Evolutionary conservation across 2,329 filamentous ascomycete genomes (phyloP).

Genomic region (Hortaea werneckii): DNA sequence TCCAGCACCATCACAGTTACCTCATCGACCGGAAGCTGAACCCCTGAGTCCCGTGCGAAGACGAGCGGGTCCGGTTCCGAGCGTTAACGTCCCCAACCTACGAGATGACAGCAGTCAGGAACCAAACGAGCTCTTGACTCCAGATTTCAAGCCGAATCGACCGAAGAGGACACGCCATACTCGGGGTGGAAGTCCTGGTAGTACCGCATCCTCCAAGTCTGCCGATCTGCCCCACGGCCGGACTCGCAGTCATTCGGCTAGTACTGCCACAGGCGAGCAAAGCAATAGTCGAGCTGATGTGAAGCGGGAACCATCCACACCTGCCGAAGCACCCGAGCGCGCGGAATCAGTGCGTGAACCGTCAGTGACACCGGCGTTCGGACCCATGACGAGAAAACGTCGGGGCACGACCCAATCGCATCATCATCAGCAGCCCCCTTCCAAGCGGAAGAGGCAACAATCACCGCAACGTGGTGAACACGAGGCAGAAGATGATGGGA

Average conservation of each 20-base stretch:
- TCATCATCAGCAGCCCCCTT: constrained; percentile 11
- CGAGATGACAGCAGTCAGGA: background rate
- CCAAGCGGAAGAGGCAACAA: constrained; percentile 34
- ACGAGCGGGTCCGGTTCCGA: background rate
- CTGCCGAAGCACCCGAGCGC: constrained; percentile 32
- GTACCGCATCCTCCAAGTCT: constrained; percentile 37
- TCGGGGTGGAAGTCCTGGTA: constrained; percentile 22
- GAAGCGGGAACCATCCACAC: constrained; percentile 39
- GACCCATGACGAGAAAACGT: constrained; percentile 21
- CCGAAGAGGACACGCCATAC: background rate
- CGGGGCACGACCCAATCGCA: constrained; percentile 24
- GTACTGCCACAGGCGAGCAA: constrained; percentile 32
- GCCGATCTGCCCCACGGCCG: constrained; percentile 34
- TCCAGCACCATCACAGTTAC: constrained; percentile 14
- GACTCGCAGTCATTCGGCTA: constrained; percentile 40
- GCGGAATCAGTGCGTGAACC: constrained; percentile 19
- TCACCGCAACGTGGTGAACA: constrained; percentile 9
- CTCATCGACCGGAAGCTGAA: constrained; percentile 21
- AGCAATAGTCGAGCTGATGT: constrained; percentile 30
- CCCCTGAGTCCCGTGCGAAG: constrained; percentile 24
- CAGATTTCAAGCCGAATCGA: background rate
- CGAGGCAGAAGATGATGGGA: constrained; percentile 12
- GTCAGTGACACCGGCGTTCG: constrained; percentile 14
- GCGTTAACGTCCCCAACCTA: too few relatives aligned
- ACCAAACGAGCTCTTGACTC: background rate